Base-by-base conservation (phyloP, 768 basidiomycete genomes). In the Xerocomus spinulosus region DNA sequence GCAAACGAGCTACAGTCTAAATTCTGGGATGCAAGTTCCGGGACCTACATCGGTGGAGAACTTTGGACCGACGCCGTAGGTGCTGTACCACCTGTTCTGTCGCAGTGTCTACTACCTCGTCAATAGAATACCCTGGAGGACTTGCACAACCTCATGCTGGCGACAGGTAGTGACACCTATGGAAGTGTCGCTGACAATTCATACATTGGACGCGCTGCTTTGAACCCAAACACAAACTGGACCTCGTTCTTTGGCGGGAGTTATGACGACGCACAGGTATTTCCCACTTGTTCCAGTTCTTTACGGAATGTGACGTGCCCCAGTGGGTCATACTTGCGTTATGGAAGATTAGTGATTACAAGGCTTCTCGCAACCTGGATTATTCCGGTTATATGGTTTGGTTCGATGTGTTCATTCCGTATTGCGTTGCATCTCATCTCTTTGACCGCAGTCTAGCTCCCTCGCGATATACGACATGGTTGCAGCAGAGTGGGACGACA, bases 301-400 rank as follows among this genome's bases (percentile, higher is more conserved):
- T 17, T 10, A 18, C 13, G 12, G 12, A 12, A 15, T 18, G 5
- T 29, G 24, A 29, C n/a, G 35, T 25, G n/a, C 21, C 36, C 20
- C 38, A 81, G 78, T 82, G 80, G 79, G 63, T 79, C 32, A 73
- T 80, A 28, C 61, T 80, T n/a, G 70, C 77, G 9, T 59, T 79
- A 9, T 80, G 78, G 79, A 81, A 79, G 62, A 75, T 81, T 8
- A 73, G 68, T 0, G 79, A 82, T 56, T 81, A 79, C 62, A 76
- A 75, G 53, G 58, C 54, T 17, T 60, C 62, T 15, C 66, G 72
- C 40, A 75, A 75, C 21, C 51, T 63, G 51, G 52, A 59, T 36
- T 35, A 23, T 25, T 37, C 38, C 18, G 23, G 34, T 15, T 69
- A 61, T 44, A 50, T 54, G 50, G 58, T 68, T 4, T 25, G 29